Evolutionary conservation across 2,329 filamentous ascomycete genomes (phyloP).

Genomic region (Alternaria postmessia): DNA sequence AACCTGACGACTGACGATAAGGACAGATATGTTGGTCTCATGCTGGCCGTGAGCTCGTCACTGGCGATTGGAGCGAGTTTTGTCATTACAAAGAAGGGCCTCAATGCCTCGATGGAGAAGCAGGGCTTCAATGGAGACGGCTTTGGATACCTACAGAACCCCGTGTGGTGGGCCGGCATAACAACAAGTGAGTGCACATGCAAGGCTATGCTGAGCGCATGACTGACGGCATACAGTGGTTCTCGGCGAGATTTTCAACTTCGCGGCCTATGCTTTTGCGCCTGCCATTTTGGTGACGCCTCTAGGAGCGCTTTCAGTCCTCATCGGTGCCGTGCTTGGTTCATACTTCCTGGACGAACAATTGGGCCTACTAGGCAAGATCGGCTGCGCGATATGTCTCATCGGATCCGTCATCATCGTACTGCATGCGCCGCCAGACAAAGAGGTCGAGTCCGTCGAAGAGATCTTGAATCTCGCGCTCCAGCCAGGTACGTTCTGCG

Average conservation of each 20-base stretch:
- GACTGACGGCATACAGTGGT: conserved; percentile 69
- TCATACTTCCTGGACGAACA: conserved; percentile 94
- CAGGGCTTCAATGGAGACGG: conserved; percentile 98
- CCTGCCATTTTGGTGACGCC: conserved; percentile 98
- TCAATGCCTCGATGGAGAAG: conserved; percentile 87
- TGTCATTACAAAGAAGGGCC: conserved; percentile 98
- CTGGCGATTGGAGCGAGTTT: conserved; percentile 77
- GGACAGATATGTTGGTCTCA: conserved; percentile 52
- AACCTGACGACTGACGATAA: conserved; percentile 31
- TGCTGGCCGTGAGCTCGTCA: conserved; percentile 52
- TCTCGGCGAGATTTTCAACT: conserved; percentile 93
- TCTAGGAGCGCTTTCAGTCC: conserved; percentile 88
- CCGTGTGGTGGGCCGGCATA: conserved; percentile 98
- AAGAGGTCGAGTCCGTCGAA: conserved; percentile 89
- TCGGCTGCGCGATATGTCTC: conserved; percentile 94
- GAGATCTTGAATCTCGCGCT: conserved; percentile 91
- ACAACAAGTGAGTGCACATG: conserved; percentile 71
- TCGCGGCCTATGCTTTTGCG: conserved; percentile 96
- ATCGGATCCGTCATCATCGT: conserved; percentile 98
- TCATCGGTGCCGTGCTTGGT: conserved; percentile 93
- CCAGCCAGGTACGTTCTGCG: conserved; percentile 75
- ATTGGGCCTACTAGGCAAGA: conserved; percentile 87
- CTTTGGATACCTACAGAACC: conserved; percentile 90
- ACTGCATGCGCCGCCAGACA: conserved; percentile 92
- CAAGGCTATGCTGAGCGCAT: background rate